Base-by-base conservation (phyloP, 305 asterid species). In the Fraxinus sp. region DNA sequence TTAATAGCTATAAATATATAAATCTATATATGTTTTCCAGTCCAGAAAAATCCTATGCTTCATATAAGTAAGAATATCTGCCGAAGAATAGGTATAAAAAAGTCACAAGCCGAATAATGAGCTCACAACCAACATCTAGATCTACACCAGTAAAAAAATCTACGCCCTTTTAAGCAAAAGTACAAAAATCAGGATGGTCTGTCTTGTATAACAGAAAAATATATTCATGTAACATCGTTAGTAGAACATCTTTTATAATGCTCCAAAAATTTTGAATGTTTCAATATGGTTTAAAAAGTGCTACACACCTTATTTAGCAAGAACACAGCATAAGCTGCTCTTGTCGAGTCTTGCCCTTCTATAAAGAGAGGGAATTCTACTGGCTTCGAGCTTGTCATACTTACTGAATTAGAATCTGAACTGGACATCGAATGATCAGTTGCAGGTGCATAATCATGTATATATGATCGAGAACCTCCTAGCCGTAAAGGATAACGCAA, bases 321-420 rank as follows among this genome's bases (percentile, higher is more conserved):
- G 90, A 95, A 95, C 82, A 95, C 97, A 80, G 97, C 99, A 82
- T 95, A 95, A 36, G 98, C 99, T 86, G 99, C 97, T 90, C 98
- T 93, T 75, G 99, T 95, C 72, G 97, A 92, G 85, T 95, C 99
- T 86, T 95, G 98, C 81, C 97, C 97, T 89, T 95, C 98, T 79
- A 94, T 81, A 68, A 94, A 94, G 82, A 95, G 92, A 83, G 99
- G 98, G 76, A 95, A 95, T 79, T 95, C 98, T 77, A 90, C 94
- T 11, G 94, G 91, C 83, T 91, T 93, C n/a, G 85, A 84, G 86
- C 85, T 92, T 68, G 93, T 86, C 16, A 86, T 85, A 83, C 79
- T 78, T 84, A 76, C 36, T 7, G 95, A 86, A 87, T 90, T 89
- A 77, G 88, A 49, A 30, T 85, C 79, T 49, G 89, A 78, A 88